phyloP scores from a whole-genome alignment of 305 asterid genomes.

The Fraxinus sp. region DNA sequence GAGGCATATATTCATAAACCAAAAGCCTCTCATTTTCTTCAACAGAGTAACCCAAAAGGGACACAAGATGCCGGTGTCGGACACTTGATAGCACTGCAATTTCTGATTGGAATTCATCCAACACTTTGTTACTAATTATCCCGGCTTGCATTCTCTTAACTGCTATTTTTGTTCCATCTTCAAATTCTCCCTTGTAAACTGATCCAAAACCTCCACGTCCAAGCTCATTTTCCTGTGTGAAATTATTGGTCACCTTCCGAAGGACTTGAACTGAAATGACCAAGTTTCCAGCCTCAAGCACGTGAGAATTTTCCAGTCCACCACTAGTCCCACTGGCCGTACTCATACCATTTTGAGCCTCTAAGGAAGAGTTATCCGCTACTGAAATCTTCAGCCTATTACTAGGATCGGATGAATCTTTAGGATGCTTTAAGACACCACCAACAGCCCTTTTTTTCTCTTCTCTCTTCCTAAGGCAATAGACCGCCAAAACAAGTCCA shows the following conservation, averaged over 20 bases:
- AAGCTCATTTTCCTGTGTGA: constrained; percentile 63
- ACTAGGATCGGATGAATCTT: constrained; percentile 36
- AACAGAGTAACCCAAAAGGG: constrained; percentile 67
- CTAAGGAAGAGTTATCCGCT: constrained; percentile 30
- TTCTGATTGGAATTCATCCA: constrained; percentile 82
- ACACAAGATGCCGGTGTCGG: constrained; percentile 78
- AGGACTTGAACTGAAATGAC: constrained; percentile 53
- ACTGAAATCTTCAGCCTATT: constrained; percentile 39
- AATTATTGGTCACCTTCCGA: constrained; percentile 55
- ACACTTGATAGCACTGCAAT: constrained; percentile 78
- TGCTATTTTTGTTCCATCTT: constrained; percentile 63
- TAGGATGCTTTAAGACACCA: constrained; percentile 41
- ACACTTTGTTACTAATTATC: constrained; percentile 43
- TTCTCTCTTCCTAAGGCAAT: constrained; percentile 37
- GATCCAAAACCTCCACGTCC: constrained; percentile 92
- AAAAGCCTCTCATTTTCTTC: constrained; percentile 76
- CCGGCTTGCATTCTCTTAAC: constrained; percentile 84
- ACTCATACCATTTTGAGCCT: constrained; percentile 27
- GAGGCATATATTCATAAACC: constrained; percentile 78
- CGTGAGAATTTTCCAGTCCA: constrained; percentile 31
- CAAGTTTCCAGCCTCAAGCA: constrained; percentile 45
- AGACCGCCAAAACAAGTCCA: constrained; percentile 27
- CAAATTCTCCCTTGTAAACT: constrained; percentile 75
- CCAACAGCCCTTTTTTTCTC: constrained; percentile 17
- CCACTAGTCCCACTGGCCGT: constrained; percentile 24